These are phyloP conservation scores for Plasmodium berghei DNA, from an alignment of 169 alveolate species.

Conservation along the genomic window DNA sequence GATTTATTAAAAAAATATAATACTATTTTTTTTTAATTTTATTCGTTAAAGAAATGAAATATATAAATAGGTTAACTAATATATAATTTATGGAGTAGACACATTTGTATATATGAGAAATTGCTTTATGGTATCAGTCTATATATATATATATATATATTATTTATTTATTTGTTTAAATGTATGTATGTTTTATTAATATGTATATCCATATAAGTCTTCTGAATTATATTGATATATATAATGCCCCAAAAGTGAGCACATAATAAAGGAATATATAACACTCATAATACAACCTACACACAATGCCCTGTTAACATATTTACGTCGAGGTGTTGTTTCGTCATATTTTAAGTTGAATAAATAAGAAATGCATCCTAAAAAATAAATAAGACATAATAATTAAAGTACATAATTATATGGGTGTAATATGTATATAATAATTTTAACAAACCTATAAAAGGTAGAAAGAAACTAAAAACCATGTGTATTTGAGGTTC, in stretches of 20 bases:
- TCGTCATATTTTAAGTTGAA: slow-evolving; percentile 60
- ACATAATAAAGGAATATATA: slow-evolving; percentile 52
- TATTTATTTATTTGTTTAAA: background rate
- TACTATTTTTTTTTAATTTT: background rate
- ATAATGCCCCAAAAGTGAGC: slow-evolving; percentile 58
- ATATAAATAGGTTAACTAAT: too few species aligned
- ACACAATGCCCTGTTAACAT: slow-evolving; percentile 64
- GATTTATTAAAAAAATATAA: too few species aligned
- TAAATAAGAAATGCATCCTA: slow-evolving; percentile 71
- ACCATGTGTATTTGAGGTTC: slow-evolving; percentile 30
- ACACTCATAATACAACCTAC: slow-evolving; percentile 72
- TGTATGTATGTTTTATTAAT: background rate
- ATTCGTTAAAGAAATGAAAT: background rate
- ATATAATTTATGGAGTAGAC: too few species aligned
- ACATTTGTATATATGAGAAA: too few species aligned
- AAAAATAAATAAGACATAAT: background rate
- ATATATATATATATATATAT: background rate
- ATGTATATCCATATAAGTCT: slow-evolving; percentile 51
- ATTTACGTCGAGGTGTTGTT: slow-evolving; percentile 38
- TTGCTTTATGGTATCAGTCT: background rate
- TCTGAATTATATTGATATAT: slow-evolving; percentile 33
- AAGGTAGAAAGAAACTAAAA: slow-evolving; percentile 55
- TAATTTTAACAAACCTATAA: slow-evolving; percentile 48
- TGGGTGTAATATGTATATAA: background rate
- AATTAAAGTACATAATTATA: background rate